Conservation (phyloP, 768 basidiomycete genomes). For the Panellus pusillus region DNA sequence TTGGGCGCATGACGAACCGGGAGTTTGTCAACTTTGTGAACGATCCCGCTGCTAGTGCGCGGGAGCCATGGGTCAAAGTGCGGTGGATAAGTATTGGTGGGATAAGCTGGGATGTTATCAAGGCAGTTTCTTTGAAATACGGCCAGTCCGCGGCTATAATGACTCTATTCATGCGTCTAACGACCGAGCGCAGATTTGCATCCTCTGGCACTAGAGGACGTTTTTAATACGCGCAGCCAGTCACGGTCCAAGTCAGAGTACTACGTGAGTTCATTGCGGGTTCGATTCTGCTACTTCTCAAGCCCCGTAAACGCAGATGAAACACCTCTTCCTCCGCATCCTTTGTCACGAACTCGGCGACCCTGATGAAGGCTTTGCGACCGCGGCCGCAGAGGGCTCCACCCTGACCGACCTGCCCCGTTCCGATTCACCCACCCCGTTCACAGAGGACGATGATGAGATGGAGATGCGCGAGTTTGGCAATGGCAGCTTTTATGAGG, state of each 20-base stretch:
- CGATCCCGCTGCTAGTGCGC: conserved; percentile 41
- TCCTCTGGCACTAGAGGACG: conserved; percentile 70
- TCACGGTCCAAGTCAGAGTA: conserved; percentile 71
- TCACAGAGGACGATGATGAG: conserved; percentile 26
- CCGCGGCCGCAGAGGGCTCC: conserved; percentile 25
- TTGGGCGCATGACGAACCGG: conserved; percentile 56
- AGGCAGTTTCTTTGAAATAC: conserved; percentile 63
- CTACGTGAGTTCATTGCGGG: conserved; percentile 34
- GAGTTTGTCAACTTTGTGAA: conserved; percentile 61
- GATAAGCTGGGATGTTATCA: conserved; percentile 71
- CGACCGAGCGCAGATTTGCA: conserved; percentile 50
- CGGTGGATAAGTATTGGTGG: conserved; percentile 77
- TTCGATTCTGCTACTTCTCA: background rate
- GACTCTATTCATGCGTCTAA: background rate
- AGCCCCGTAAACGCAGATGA: conserved; percentile 20
- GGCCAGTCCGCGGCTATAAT: conserved; percentile 35
- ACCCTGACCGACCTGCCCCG: conserved; percentile 32
- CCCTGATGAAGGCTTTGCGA: conserved; percentile 24
- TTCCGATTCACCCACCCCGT: conserved; percentile 39
- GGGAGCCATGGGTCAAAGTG: conserved; percentile 65
- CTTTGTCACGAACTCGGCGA: conserved; percentile 60
- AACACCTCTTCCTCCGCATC: conserved; percentile 70
- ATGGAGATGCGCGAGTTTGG: conserved; percentile 22
- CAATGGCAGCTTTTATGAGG: conserved; percentile 21
- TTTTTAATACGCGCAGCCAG: conserved; percentile 55